Evolutionary conservation across 2,329 filamentous ascomycete species (phyloP), one percentile per base, ranked within the genome.

Genomic region (Colletotrichum navitas): DNA sequence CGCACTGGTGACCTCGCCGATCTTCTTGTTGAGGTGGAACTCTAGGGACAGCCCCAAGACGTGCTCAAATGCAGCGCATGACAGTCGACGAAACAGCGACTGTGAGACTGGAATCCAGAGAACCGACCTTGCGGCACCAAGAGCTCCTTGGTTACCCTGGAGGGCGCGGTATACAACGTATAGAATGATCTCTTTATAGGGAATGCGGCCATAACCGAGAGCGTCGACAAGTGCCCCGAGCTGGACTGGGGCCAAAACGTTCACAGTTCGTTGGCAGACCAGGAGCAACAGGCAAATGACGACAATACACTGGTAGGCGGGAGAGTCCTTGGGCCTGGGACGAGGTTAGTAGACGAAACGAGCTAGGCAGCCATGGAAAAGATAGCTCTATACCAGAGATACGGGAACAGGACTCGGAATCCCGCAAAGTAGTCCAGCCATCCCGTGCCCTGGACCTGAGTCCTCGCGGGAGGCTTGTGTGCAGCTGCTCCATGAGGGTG

Each of bases 1-100:
- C 0, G 85, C 86, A 58, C 83, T 86, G 4, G 85, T 84, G 11
- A 87, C 84, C 75, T 87, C 85, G 2, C 85, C 85, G n/a, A 85
- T 82, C 52, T 84, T 81, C 73, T 87, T 87, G 75, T 83, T 84
- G 1, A 87, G 77, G 65, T 87, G 86, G 55, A 87, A 87, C 14
- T 87, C 85, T 12, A 87, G 77, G 0, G 84, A 86, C 1, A 87
- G 79, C 0, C 80, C 80, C 4, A 86, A 75, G 0, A 86, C 83
- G 59, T 86, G 85, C 66, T 85, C 82, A 36, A 86, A 87, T 1
- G 85, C 83, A 1, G 85, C 83, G 1, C 75, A 79, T 0, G 83
- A 84, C 2, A 87, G 77, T 21, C 82, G 75, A 1, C 83, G 81
- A 72, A 82, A 87, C 5, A 83, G 77, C 0, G 78, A 81, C 59